phyloP scores from a whole-genome alignment of 2,329 filamentous ascomycete genomes.

The Amauroascus niger region DNA sequence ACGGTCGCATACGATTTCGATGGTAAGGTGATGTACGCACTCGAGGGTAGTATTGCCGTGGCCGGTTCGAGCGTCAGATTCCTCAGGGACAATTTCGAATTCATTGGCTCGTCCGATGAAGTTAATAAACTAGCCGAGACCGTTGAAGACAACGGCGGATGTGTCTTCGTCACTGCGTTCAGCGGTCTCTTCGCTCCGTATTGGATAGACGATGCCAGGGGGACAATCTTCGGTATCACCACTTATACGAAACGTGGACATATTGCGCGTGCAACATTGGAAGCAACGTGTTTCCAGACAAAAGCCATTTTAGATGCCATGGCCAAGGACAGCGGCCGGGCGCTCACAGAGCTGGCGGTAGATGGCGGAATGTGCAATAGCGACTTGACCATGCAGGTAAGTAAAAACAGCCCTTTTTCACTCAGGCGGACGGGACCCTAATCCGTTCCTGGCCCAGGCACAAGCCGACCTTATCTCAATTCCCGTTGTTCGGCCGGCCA shows the following conservation, averaged over 20 bases:
- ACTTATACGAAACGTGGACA: slow-evolving; percentile 78
- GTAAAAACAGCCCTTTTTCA: slow-evolving; percentile 17
- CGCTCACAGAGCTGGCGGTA: slow-evolving; percentile 65
- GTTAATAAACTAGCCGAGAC: slow-evolving; percentile 55
- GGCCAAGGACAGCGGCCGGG: slow-evolving; percentile 73
- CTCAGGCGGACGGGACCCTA: not conserved
- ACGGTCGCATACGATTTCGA: slow-evolving; percentile 82
- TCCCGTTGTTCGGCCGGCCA: slow-evolving; percentile 69
- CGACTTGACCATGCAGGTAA: slow-evolving; percentile 72
- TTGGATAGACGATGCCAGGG: slow-evolving; percentile 88
- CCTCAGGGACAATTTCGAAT: slow-evolving; percentile 55
- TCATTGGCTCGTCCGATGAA: slow-evolving; percentile 52
- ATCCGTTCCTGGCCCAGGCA: slow-evolving; percentile 40
- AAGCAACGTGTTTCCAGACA: slow-evolving; percentile 87
- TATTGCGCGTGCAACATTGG: slow-evolving; percentile 78
- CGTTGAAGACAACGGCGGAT: slow-evolving; percentile 68
- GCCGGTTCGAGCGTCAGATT: slow-evolving; percentile 77
- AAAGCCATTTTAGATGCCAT: slow-evolving; percentile 87
- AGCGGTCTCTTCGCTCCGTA: slow-evolving; percentile 86
- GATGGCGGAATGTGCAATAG: slow-evolving; percentile 88
- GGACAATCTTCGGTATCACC: slow-evolving; percentile 75
- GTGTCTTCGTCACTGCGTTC: slow-evolving; percentile 82
- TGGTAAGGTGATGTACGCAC: slow-evolving; percentile 60
- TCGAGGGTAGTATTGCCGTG: slow-evolving; percentile 77
- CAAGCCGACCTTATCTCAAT: slow-evolving; percentile 82